Conservation (phyloP, 2,329 filamentous ascomycete genomes). For the Escovopsis sp. region DNA sequence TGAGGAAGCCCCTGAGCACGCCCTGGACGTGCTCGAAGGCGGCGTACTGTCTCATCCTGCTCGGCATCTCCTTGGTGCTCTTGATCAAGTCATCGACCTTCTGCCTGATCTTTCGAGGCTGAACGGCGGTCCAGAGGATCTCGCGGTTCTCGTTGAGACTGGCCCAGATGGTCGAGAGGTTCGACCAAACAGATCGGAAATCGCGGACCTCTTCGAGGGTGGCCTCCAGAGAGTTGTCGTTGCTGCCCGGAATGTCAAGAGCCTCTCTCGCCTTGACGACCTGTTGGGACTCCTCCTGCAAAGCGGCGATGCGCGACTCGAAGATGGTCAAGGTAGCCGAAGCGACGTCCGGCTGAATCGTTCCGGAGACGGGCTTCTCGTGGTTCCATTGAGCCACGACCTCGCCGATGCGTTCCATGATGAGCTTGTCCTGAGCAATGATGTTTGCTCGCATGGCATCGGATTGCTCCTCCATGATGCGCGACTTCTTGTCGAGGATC, state of each 20-base stretch:
- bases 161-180: slow-evolving; percentile 89
- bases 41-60: slow-evolving; percentile 96
- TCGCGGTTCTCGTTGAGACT: slow-evolving; percentile 89
- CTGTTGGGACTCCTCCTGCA: slow-evolving; percentile 83
- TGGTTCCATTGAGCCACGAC: slow-evolving; percentile 83
- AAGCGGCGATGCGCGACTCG: slow-evolving; percentile 67
- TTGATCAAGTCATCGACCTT: slow-evolving; percentile 87
- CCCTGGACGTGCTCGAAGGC: slow-evolving; percentile 98
- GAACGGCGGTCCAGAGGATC: slow-evolving; percentile 85
- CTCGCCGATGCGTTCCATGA: slow-evolving; percentile 76
- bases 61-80: slow-evolving; percentile 98
- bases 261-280: slow-evolving; percentile 95
- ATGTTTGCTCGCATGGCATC: slow-evolving; percentile 94
- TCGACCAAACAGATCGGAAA: slow-evolving; percentile 97
- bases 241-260: slow-evolving; percentile 68
- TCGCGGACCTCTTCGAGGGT: slow-evolving; percentile 94
- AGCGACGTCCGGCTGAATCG: slow-evolving; percentile 78
- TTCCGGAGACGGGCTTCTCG: slow-evolving; percentile 92
- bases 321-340: slow-evolving; percentile 71
- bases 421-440: slow-evolving; percentile 78
- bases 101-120: slow-evolving; percentile 81
- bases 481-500: slow-evolving; percentile 78
- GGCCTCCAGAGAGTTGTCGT: slow-evolving; percentile 67
- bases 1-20: slow-evolving; percentile 74
- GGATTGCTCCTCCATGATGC: slow-evolving; percentile 91